These are phyloP conservation scores for Hanseniaspora opuntiae DNA, from an alignment of 805 yeast species.

Conservation along the genomic window DNA sequence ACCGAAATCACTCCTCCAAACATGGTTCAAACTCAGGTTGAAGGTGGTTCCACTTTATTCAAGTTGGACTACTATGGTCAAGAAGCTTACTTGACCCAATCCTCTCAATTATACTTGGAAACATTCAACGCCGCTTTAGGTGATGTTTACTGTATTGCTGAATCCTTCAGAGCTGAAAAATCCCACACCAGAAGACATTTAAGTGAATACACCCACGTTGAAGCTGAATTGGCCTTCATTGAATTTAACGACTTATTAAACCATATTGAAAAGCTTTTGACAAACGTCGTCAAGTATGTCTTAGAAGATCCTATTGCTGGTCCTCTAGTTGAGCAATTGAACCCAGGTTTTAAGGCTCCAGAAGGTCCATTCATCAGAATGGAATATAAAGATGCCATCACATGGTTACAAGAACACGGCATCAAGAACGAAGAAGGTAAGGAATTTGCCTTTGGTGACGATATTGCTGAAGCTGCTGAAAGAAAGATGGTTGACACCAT, in stretches of 20 bases:
- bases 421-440: constrained; percentile 91
- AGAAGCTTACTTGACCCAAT: constrained; percentile 91
- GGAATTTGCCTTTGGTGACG: constrained; percentile 90
- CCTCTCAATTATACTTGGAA: constrained; percentile 92
- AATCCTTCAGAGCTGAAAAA: constrained; percentile 97
- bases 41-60: constrained; percentile 95
- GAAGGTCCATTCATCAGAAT: constrained; percentile 76
- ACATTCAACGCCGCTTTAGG: constrained; percentile 93
- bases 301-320: constrained; percentile 86
- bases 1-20: constrained; percentile 97
- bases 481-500: constrained; percentile 94
- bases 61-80: constrained; percentile 89
- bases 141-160: constrained; percentile 94
- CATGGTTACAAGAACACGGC: constrained; percentile 92
- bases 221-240: constrained; percentile 82
- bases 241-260: constrained; percentile 71
- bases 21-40: constrained; percentile 99
- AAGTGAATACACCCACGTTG: constrained; percentile 93
- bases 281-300: constrained; percentile 56
- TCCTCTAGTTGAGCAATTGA: constrained; percentile 74
- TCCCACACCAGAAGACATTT: constrained; percentile 97
- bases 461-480: constrained; percentile 98
- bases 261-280: constrained; percentile 73
- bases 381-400: constrained; percentile 80
- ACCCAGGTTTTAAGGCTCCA: constrained; percentile 84